A percentile compares a stretch with the other conserved stretches of the same genome.
phyloP scores from a whole-genome alignment of 306 rosid species.

The Rosa lucieae region DNA sequence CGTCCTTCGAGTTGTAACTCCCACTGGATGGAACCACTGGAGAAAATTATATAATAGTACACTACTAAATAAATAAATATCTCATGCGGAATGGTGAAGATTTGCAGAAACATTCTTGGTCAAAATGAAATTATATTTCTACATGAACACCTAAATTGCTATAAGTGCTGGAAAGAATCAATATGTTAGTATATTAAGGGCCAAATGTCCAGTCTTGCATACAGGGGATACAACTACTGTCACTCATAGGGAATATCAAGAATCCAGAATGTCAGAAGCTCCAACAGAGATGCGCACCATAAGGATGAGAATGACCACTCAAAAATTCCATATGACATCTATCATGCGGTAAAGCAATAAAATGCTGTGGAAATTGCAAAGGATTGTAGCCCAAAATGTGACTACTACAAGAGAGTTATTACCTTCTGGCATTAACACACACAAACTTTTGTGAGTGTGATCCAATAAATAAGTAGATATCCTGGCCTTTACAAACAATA shows the following conservation, averaged over 20 bases:
- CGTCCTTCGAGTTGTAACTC: constrained; percentile 79
- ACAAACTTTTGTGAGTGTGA: constrained; percentile 84
- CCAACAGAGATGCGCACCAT: background rate
- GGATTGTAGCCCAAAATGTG: background rate
- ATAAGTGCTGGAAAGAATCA: background rate
- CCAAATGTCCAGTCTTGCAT: background rate
- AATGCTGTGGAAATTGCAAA: background rate
- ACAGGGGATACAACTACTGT: background rate
- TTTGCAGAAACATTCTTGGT: background rate
- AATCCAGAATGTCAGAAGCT: background rate
- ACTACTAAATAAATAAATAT: background rate
- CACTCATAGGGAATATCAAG: background rate
- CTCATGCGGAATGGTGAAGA: background rate
- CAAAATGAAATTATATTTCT: constrained; percentile 11
- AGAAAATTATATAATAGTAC: constrained; percentile 43
- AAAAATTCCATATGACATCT: background rate
- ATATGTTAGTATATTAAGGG: background rate
- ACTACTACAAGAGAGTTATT: constrained; percentile 21
- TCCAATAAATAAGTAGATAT: constrained; percentile 72
- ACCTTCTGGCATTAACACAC: constrained; percentile 83
- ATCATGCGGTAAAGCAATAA: background rate
- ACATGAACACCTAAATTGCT: background rate
- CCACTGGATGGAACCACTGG: constrained; percentile 93
- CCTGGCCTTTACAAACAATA: constrained; percentile 54
- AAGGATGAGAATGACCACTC: constrained; percentile 7